phyloP scores from a whole-genome alignment of 2,329 filamentous ascomycete species.

The Ophiognomonia clavigignenti-juglandacearum region DNA sequence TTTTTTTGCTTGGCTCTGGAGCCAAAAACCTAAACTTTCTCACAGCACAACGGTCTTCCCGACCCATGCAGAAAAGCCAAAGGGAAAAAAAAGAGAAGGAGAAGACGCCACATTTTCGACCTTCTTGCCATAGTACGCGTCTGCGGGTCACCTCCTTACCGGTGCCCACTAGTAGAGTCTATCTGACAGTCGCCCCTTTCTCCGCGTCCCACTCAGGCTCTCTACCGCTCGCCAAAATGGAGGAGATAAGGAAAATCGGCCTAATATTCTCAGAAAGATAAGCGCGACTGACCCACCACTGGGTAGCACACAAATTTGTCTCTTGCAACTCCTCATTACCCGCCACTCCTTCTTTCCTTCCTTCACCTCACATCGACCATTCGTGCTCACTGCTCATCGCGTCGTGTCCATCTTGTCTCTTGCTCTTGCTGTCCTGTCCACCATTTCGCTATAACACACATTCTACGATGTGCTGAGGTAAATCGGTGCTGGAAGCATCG shows the following conservation, averaged over 20 bases:
- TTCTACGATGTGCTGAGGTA: slow-evolving; percentile 16
- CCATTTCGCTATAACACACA: not conserved
- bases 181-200: not conserved
- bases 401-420: too few relatives aligned
- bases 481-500: slow-evolving; percentile 17
- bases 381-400: not conserved
- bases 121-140: too few relatives aligned
- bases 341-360: not conserved
- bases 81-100: too few relatives aligned
- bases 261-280: not conserved
- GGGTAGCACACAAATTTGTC: not conserved
- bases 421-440: not conserved
- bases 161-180: too few relatives aligned
- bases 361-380: too few relatives aligned
- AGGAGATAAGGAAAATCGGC: not conserved
- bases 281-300: not conserved
- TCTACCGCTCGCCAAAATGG: not conserved
- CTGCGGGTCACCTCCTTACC: not conserved
- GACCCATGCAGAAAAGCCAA: too few relatives aligned
- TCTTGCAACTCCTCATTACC: not conserved
- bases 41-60: too few relatives aligned
- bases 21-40: too few relatives aligned
- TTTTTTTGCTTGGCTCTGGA: too few relatives aligned
- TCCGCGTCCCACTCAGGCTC: not conserved
- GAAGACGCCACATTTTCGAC: too few relatives aligned